Conservation (phyloP, 169 alveolate genomes). For the Eimeria necatrix region DNA sequence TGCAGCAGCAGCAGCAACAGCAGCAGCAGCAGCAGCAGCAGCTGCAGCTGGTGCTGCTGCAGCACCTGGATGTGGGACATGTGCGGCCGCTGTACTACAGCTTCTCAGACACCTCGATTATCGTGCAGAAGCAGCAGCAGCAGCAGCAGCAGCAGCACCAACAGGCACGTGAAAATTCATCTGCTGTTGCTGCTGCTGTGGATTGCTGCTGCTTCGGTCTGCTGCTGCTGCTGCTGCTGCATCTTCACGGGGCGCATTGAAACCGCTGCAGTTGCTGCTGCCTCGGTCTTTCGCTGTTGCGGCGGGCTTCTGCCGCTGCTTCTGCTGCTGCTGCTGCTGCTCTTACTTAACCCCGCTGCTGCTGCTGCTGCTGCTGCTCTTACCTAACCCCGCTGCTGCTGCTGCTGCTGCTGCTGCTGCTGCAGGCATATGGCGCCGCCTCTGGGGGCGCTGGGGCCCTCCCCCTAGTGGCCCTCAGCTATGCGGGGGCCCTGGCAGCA, state of each 20-base stretch:
- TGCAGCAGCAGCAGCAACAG: constrained; percentile 21
- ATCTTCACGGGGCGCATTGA: neutral
- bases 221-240: neutral
- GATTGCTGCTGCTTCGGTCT: neutral
- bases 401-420: constrained; percentile 58
- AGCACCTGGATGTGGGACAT: constrained; percentile 39
- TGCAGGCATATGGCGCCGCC: constrained; percentile 13
- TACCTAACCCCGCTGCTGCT: neutral
- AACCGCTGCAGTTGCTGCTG: neutral
- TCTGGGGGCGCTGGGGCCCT: neutral
- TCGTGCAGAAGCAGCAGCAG: constrained; percentile 46
- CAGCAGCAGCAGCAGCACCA: constrained; percentile 55
- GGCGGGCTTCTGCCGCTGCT: neutral
- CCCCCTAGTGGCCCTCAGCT: constrained; percentile 12
- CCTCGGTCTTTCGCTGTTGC: neutral
- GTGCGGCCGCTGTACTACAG: constrained; percentile 47
- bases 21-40: constrained; percentile 34
- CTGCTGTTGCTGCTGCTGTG: neutral
- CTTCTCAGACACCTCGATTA: constrained; percentile 23
- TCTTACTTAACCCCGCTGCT: neutral
- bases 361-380: constrained; percentile 1
- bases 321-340: neutral
- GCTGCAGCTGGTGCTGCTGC: constrained; percentile 46
- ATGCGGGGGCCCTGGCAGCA: constrained; percentile 27
- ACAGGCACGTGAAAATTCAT: neutral